phyloP scores from a whole-genome alignment of 2,329 filamentous ascomycete species.

The Apiospora pterosperma region DNA sequence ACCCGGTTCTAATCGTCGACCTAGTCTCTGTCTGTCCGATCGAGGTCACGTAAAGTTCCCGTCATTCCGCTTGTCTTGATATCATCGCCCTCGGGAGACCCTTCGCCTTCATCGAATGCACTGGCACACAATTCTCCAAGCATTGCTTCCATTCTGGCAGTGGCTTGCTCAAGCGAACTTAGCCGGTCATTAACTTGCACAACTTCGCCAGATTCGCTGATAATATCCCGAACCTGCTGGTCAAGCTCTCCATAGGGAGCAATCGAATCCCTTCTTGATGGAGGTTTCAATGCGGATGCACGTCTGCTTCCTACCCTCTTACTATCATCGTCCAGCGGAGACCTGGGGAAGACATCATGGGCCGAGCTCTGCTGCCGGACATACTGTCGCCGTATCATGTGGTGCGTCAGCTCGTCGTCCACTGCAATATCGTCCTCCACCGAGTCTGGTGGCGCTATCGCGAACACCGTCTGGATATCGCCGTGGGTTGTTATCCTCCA shows the following conservation, averaged over 20 bases:
- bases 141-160: conserved; percentile 46
- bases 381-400: conserved; percentile 55
- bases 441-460: conserved; percentile 63
- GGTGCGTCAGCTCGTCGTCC: conserved; percentile 56
- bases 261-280: conserved; percentile 53
- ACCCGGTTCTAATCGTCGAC: neutral
- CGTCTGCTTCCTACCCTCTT: conserved; percentile 8
- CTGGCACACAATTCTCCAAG: conserved; percentile 33
- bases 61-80: neutral
- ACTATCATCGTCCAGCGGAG: conserved; percentile 4
- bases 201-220: conserved; percentile 43
- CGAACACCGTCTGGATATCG: conserved; percentile 70
- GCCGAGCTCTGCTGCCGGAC: conserved; percentile 41
- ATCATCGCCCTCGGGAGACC: conserved; percentile 12
- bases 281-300: conserved; percentile 21
- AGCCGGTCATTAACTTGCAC: conserved; percentile 42
- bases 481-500: conserved; percentile 68
- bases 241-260: conserved; percentile 47
- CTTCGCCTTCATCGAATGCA: conserved; percentile 12
- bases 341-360: conserved; percentile 11
- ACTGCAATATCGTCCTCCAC: conserved; percentile 55
- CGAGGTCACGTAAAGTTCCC: neutral
- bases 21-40: neutral
- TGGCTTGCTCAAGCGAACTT: conserved; percentile 46
- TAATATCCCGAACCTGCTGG: conserved; percentile 47